Evolutionary conservation across 306 rosid genomes (phyloP), one percentile per base, ranked within the genome.

Genomic region (Senna siamea): DNA sequence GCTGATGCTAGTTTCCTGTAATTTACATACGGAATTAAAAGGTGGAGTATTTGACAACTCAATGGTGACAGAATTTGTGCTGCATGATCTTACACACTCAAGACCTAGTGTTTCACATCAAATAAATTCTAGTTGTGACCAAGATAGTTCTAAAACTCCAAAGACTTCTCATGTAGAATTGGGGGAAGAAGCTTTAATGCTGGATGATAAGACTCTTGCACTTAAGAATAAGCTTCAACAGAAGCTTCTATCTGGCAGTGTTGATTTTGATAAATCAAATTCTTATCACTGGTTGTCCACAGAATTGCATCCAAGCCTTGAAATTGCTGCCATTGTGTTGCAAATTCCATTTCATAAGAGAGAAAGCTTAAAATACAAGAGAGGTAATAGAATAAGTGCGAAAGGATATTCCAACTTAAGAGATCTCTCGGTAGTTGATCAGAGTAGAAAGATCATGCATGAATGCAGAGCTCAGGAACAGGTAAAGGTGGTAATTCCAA

Each of bases 1-100:
- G 18, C 93, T 89, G 72, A 93, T 93, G 96, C 87, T 83, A 78
- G 97, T 91, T 78, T 86, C 98, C 15, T 75, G 92, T 85, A 79
- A 84, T 72, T 77, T 86, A 74, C 73, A 89, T 82, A 86, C 97
- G 2, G 92, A 93, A 83, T 83, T 75, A 50, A 84, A 78, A 69
- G 91, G 72, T 64, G 87, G 73, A 19, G 77, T 63, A 71, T 82
- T 87, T n/a, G 84, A 89, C 76, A 89, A 86, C 82, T 91, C 90
- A 28, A 82, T 89, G 90, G 80, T 84, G 72, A 86, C 97, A 10
- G 94, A 93, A 79, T 88, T 93, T 69, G 92, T 91, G 41, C 37
- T 91, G 78, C 85, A 91, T 59, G 98, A 93, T 75, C 83, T 90
- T 30, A 71, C 89, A 37, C 98, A 83, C 78, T 88, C 96, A 54